Evolutionary conservation across 306 rosid species (phyloP).

Genomic region (Trifolium fragiferum): DNA sequence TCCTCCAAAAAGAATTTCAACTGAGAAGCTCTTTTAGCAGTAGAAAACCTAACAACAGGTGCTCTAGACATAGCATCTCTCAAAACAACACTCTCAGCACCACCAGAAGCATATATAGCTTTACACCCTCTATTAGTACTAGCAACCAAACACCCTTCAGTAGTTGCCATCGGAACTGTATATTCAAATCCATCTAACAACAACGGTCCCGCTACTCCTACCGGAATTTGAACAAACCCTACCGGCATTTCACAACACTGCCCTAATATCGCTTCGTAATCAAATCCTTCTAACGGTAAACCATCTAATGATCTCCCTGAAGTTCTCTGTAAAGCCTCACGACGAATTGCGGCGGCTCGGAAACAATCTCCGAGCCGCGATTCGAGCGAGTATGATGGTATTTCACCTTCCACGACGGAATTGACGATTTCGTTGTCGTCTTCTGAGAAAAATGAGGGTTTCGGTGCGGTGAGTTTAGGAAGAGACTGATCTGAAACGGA

Average conservation of each 20-base stretch:
- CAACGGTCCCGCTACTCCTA: conserved; percentile 92
- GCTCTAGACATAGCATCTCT: conserved; percentile 92
- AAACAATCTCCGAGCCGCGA: conserved; percentile 66
- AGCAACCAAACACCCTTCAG: conserved; percentile 93
- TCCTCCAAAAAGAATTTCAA: conserved; percentile 84
- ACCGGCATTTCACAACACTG: conserved; percentile 99
- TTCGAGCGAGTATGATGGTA: conserved; percentile 79
- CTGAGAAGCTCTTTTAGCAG: conserved; percentile 79
- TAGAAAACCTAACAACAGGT: conserved; percentile 79
- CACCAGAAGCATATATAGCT: conserved; percentile 80
- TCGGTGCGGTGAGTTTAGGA: conserved; percentile 7
- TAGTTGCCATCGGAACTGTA: conserved; percentile 91
- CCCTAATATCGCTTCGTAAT: conserved; percentile 81
- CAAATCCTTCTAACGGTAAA: conserved; percentile 77
- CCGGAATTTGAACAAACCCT: conserved; percentile 87
- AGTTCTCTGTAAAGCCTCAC: conserved; percentile 73
- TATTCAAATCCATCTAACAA: conserved; percentile 72
- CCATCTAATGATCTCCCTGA: conserved; percentile 72
- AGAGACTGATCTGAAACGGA: background rate
- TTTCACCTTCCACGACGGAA: conserved; percentile 57
- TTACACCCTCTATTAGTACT: conserved; percentile 94
- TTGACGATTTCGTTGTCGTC: conserved; percentile 61
- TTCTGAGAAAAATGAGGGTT: conserved; percentile 26
- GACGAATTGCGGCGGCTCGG: conserved; percentile 76
- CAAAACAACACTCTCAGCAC: conserved; percentile 72